phyloP scores from a whole-genome alignment of 208 protist genomes.

The Spongospora subterranea region DNA sequence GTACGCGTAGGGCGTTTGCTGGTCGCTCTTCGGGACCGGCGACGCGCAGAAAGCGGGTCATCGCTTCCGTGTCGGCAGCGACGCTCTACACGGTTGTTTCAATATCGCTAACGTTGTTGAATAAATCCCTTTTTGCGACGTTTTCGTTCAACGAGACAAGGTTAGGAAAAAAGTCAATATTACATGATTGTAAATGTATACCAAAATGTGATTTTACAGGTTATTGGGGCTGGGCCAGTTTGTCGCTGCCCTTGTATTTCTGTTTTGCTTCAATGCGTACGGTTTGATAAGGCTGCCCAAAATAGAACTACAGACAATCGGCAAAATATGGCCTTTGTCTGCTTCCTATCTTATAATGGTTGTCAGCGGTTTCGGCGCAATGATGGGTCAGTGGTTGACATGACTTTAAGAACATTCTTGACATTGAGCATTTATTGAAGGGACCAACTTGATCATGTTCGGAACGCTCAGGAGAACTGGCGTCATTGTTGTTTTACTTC shows the following conservation, averaged over 20 bases:
- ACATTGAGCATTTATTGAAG: background rate
- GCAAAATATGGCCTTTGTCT: constrained; percentile 28
- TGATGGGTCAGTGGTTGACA: background rate
- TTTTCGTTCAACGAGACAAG: background rate
- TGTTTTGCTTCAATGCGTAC: background rate
- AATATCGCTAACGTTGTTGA: constrained; percentile 54
- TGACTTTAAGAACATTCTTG: background rate
- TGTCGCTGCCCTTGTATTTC: constrained; percentile 9
- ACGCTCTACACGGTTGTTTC: constrained; percentile 45
- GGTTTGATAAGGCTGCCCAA: background rate
- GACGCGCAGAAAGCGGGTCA: no score
- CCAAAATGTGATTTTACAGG: background rate
- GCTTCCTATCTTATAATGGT: constrained; percentile 39
- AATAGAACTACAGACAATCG: background rate
- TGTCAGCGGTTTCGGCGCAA: constrained; percentile 20
- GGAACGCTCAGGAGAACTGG: background rate
- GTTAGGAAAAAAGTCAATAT: background rate
- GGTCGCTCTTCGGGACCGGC: no score
- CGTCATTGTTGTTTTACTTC: background rate
- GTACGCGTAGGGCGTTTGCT: no score
- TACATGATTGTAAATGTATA: background rate
- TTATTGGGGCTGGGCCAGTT: background rate
- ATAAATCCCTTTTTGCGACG: constrained; percentile 32
- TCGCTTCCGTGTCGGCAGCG: constrained; percentile 34
- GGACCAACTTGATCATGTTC: constrained; percentile 50